phyloP scores from a whole-genome alignment of 352 stramenopile species.

The Globisporangium orthogonon region DNA sequence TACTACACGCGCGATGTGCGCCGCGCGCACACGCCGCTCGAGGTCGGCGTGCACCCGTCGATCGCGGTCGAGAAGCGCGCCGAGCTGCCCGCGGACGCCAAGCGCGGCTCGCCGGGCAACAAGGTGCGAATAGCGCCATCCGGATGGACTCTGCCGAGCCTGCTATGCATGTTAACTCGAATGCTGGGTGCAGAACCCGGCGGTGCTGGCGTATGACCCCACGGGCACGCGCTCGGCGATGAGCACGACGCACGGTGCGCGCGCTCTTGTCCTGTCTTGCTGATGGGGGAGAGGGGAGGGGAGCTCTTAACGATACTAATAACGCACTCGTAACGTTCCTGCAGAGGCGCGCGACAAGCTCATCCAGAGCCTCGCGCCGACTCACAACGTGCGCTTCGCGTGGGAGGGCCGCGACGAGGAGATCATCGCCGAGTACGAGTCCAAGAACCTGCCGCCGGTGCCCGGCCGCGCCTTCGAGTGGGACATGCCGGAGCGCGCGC shows the following conservation, averaged over 20 bases:
- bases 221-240: constrained; percentile 85
- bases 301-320: no score
- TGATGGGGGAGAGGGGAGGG: not conserved
- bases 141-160: not conserved
- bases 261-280: not conserved
- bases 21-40: constrained; percentile 52
- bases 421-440: constrained; percentile 65
- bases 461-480: constrained; percentile 64
- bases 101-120: constrained; percentile 73
- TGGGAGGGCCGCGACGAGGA: constrained; percentile 72
- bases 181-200: constrained; percentile 43
- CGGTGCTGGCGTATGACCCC: constrained; percentile 77
- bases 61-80: constrained; percentile 46
- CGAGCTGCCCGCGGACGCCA: constrained; percentile 58
- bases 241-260: constrained; percentile 65
- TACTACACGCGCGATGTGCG: constrained; percentile 89
- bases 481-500: constrained; percentile 57
- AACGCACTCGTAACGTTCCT: not conserved
- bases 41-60: constrained; percentile 72
- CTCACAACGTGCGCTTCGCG: constrained; percentile 78
- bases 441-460: constrained; percentile 68
- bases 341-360: constrained; percentile 60
- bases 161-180: no score
- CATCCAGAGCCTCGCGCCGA: constrained; percentile 57
- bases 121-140: constrained; percentile 26